Evolutionary conservation across 1,284 basidiomycete genomes (phyloP).

Genomic region (Ustilago shanxiensis): DNA sequence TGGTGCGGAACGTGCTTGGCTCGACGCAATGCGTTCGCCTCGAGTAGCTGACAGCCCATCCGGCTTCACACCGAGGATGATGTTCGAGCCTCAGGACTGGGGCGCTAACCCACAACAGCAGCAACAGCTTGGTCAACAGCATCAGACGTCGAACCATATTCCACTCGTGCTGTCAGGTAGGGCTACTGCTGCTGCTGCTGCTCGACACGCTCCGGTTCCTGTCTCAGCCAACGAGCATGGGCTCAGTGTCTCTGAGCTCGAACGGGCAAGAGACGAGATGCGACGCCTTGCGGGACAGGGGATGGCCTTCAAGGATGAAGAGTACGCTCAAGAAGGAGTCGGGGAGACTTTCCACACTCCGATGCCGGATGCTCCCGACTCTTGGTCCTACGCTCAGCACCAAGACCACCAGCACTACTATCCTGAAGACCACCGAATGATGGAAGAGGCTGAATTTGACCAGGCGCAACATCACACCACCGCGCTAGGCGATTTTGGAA

Average conservation of each 20-base stretch:
- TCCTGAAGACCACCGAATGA: not conserved
- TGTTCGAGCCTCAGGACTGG: constrained; percentile 49
- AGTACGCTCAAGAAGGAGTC: constrained; percentile 3
- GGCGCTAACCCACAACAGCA: constrained; percentile 9
- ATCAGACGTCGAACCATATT: constrained; percentile 18
- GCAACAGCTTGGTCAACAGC: constrained; percentile 3
- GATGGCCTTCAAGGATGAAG: constrained; percentile 17
- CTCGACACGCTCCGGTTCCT: constrained; percentile 1
- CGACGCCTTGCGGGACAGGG: constrained; percentile 40
- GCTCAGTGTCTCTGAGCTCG: constrained; percentile 31
- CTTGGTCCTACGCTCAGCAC: constrained; percentile 16
- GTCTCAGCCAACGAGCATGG: constrained; percentile 15
- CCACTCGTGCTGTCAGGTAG: constrained; percentile 37
- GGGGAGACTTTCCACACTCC: constrained; percentile 40
- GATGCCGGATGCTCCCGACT: constrained; percentile 25
- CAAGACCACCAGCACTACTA: constrained; percentile 8
- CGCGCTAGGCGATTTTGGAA: constrained; percentile 35
- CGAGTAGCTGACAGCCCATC: constrained; percentile 48
- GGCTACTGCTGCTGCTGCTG: constrained; percentile 5
- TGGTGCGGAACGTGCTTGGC: constrained; percentile 28
- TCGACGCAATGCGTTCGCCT: constrained; percentile 51
- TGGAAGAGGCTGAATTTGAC: not conserved
- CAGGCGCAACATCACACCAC: constrained; percentile 8
- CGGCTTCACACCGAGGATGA: constrained; percentile 51
- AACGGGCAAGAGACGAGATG: constrained; percentile 38